Evolutionary conservation across 1,284 basidiomycete genomes (phyloP), one percentile per base, ranked within the genome.

Genomic region (Pseudozyma tsukubaensis): DNA sequence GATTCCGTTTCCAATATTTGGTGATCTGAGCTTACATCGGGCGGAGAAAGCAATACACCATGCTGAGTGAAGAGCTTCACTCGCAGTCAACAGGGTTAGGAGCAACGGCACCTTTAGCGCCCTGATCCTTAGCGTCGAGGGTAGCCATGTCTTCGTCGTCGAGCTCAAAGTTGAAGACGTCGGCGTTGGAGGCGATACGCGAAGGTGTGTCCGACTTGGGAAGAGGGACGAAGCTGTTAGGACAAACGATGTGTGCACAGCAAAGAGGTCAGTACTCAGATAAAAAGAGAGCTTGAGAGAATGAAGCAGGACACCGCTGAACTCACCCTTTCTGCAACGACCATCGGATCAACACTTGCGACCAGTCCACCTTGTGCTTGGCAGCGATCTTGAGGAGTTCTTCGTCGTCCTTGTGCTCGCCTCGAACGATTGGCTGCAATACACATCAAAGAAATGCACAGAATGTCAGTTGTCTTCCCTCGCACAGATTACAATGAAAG

Each of bases 121-220:
- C 67, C 56, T 55, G 14, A 47, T 74, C 72, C 49, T 70, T 70
- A 6, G 59, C 62, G 48, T 74, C 72, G 14, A 74, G 59, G 49
- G 36, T 54, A 16, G 43, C 40, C 56, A 74, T 67, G 35, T 77
- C 76, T 19, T 72, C 61, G 5, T 51, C 59, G 16, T 77, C 72
- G 34, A 77, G 55, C 39, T 75, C 72, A 18, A 75, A 76, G 14
- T 37, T 54, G 21, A 52, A 77, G 10, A 77, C 4, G 34, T 77
- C 72, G 9, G 76, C 76, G 40, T 77, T 77, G 40, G 63, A 59
- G 1, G 50, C 69, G 39, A 77, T 77, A n/a, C 76, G 60, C 24
- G 47, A 62, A 5, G 61, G 59, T 18, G 72, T 77, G 40, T 76
- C 72, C 50, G 72, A 75, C 55, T 77, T 77, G 62, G 76, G 76